Conservation (phyloP, 306 rosid species). For the Hippophae tibetana region DNA sequence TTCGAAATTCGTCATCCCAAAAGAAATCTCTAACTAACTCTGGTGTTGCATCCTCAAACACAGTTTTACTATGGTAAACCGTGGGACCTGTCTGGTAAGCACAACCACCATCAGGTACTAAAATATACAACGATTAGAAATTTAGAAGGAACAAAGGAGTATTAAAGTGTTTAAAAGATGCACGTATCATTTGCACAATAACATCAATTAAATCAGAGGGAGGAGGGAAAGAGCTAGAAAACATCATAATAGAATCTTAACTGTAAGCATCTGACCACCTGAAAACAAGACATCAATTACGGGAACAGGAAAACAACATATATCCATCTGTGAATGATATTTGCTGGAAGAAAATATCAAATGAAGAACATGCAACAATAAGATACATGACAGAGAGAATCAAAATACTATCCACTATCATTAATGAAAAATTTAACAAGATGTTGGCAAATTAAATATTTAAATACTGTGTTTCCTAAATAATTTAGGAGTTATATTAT, state of each 20-base stretch:
- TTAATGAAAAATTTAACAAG: too few relatives aligned
- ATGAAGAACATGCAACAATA: not conserved
- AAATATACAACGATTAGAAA: not conserved
- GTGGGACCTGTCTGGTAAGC: conserved; percentile 71
- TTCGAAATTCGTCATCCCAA: conserved; percentile 98
- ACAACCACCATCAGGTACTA: conserved; percentile 25
- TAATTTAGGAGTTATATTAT: too few relatives aligned
- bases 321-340: not conserved
- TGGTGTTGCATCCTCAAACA: conserved; percentile 86
- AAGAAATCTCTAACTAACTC: conserved; percentile 97
- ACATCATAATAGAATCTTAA: not conserved
- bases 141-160: not conserved
- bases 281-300: not conserved
- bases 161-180: not conserved
- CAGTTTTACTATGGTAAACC: conserved; percentile 77
- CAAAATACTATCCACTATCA: not conserved
- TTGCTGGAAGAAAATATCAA: not conserved
- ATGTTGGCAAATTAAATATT: too few relatives aligned
- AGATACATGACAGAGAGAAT: not conserved
- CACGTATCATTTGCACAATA: not conserved
- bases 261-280: not conserved
- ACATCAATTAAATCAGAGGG: not conserved
- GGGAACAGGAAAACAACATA: not conserved
- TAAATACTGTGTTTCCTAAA: too few relatives aligned
- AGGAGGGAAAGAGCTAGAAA: not conserved